Base-by-base conservation (phyloP, 768 basidiomycete genomes). In the Hygrocybe punicea region DNA sequence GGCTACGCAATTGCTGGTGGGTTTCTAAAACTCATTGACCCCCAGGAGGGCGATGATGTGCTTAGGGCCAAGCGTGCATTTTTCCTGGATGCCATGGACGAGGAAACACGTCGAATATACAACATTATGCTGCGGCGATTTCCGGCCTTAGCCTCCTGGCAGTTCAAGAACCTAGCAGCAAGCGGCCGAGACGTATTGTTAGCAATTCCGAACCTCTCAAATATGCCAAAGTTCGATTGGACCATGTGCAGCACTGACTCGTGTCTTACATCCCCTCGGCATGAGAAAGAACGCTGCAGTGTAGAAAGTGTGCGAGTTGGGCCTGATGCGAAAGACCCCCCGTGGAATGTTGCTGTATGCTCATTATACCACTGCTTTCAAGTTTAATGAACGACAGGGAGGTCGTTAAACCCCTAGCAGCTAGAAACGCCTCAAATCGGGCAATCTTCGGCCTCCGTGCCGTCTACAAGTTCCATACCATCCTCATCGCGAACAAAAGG, bases 1-100 rank as follows among this genome's bases (percentile, higher is more conserved):
- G 56, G 53, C 35, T 62, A 60, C 55, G 58, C 62, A 42, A 61
- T 60, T 48, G 61, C 62, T 47, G 57, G 60, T 23, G 58, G 62
- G 42, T 16, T 47, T 23, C 62, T 62, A 48, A 35, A 19, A 36
- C 58, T 56, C 8, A 10, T 42, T 21, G n/a, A 23, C 17, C 13
- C 24, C 21, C 25, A 34, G 19, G 39, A 56, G 49, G 40, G 36
- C 39, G 40, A 39, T 48, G 16, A 25, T 37, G 34, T 13, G 21
- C 25, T 44, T 19, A 37, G 50, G 56, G n/a, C 4, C 19, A 14
- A 33, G 51, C 42, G 44, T 45, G 58, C 58, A 37, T 21, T 37
- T 4, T 53, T 60, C 24, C 45, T 53, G 42, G 33, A 60, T 33
- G 46, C 7, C 24, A 60, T 60, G 53, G 56, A 58, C n/a, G 53